Evolutionary conservation across 345 rosid genomes (phyloP).

Genomic region (Populus alba): DNA sequence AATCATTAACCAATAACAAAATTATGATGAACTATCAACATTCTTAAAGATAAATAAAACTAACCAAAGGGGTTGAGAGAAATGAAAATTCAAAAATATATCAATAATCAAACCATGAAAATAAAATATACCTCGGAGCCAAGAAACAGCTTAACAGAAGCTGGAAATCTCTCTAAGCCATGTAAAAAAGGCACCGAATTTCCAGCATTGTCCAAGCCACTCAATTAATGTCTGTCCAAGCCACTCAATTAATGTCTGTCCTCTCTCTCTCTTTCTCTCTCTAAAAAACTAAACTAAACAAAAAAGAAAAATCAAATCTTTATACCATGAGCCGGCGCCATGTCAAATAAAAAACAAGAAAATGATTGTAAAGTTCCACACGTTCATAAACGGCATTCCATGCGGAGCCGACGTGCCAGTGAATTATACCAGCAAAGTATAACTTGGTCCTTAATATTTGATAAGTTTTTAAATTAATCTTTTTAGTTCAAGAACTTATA

Average conservation of each 20-base stretch:
- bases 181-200: constrained; percentile 27
- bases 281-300: background rate
- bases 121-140: constrained; percentile 21
- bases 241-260: constrained; percentile 21
- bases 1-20: constrained; percentile 8
- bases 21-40: background rate
- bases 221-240: constrained; percentile 20
- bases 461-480: background rate
- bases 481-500: background rate
- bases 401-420: background rate
- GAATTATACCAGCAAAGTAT: background rate
- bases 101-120: background rate
- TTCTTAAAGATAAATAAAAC: background rate
- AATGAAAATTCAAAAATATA: background rate
- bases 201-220: constrained; percentile 35
- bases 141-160: constrained; percentile 34
- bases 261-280: background rate
- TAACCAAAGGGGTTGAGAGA: background rate
- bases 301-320: background rate
- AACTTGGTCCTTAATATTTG: background rate
- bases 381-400: background rate
- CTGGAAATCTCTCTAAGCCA: constrained; percentile 32
- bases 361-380: background rate
- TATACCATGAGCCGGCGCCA: constrained; percentile 15
- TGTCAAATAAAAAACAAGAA: background rate